Evolutionary conservation across 2,329 filamentous ascomycete species (phyloP).

Genomic region (Sphaerulina vaccinii): DNA sequence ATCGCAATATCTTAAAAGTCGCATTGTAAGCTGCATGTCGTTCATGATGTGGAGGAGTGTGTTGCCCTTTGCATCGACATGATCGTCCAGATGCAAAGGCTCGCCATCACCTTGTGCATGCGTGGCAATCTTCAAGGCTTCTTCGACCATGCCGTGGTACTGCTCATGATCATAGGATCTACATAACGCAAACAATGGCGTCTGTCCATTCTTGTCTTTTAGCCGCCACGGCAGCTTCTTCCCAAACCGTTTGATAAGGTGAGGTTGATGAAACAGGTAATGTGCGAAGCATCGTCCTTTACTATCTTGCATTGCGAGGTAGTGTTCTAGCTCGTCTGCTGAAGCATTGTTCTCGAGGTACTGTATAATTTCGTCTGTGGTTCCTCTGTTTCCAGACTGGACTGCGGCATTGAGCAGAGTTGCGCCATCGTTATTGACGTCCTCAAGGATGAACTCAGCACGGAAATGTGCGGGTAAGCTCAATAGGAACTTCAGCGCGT

Average conservation of each 20-base stretch:
- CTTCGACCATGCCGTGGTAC: slow-evolving; percentile 83
- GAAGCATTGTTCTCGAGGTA: slow-evolving; percentile 61
- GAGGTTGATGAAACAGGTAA: slow-evolving; percentile 89
- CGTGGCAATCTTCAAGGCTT: slow-evolving; percentile 72
- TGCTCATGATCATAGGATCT: slow-evolving; percentile 90
- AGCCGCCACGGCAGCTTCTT: slow-evolving; percentile 80
- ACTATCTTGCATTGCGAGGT: slow-evolving; percentile 74
- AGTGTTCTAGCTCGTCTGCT: slow-evolving; percentile 59
- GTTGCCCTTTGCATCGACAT: slow-evolving; percentile 89
- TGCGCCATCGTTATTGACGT: slow-evolving; percentile 85
- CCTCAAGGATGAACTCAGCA: slow-evolving; percentile 68
- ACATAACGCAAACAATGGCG: slow-evolving; percentile 92
- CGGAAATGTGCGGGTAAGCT: slow-evolving; percentile 75
- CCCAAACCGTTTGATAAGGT: slow-evolving; percentile 74
- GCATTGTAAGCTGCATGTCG: slow-evolving; percentile 71
- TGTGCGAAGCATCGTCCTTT: slow-evolving; percentile 90
- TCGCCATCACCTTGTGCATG: slow-evolving; percentile 71
- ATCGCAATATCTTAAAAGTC: slow-evolving; percentile 79
- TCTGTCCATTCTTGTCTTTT: slow-evolving; percentile 94
- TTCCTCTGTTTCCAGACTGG: slow-evolving; percentile 72
- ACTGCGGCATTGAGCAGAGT: slow-evolving; percentile 87
- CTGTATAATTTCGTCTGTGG: slow-evolving; percentile 73
- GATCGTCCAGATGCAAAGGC: slow-evolving; percentile 86
- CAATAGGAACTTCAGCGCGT: slow-evolving; percentile 76
- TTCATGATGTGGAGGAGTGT: slow-evolving; percentile 95